Percentiles rank a stretch among this genome's conserved stretches.
Conservation (phyloP, 495 filamentous ascomycete species). For the Trichoderma asperelloides region DNA sequence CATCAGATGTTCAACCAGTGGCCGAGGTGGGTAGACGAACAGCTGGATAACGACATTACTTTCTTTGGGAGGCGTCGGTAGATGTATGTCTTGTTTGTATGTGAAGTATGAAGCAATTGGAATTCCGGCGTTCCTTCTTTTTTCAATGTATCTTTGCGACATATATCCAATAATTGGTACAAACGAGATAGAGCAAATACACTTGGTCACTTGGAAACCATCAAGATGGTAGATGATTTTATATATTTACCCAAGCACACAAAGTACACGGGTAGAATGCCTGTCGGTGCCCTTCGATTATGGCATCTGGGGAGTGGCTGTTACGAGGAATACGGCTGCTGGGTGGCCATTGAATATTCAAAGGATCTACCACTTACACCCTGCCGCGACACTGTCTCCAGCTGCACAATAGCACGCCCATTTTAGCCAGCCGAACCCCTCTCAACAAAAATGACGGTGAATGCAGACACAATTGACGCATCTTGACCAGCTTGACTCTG, state of each 20-base stretch:
- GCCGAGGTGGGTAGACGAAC: conserved; percentile 40
- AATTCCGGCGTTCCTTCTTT: neutral
- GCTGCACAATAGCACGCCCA: no score
- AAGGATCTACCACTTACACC: neutral
- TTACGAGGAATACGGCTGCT: neutral
- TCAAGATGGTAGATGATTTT: neutral
- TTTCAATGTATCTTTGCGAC: neutral
- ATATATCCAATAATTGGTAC: neutral
- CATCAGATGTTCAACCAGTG: conserved; percentile 34
- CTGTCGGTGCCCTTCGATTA: neutral
- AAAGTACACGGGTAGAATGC: neutral
- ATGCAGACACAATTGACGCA: neutral
- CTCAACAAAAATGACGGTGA: neutral
- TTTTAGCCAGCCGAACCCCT: no score
- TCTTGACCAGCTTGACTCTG: no score
- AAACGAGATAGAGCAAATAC: no score
- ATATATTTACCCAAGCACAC: neutral
- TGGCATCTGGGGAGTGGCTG: neutral
- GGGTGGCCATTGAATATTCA: neutral
- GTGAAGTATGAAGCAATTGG: neutral
- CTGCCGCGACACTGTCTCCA: neutral
- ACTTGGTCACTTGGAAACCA: neutral
- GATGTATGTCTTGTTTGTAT: neutral
- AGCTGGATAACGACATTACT: conserved; percentile 23
- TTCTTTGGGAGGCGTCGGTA: conserved; percentile 27